Evolutionary conservation across 1,139 yeast genomes (phyloP), one percentile per base, ranked within the genome.

Genomic region (Diutina sp.): DNA sequence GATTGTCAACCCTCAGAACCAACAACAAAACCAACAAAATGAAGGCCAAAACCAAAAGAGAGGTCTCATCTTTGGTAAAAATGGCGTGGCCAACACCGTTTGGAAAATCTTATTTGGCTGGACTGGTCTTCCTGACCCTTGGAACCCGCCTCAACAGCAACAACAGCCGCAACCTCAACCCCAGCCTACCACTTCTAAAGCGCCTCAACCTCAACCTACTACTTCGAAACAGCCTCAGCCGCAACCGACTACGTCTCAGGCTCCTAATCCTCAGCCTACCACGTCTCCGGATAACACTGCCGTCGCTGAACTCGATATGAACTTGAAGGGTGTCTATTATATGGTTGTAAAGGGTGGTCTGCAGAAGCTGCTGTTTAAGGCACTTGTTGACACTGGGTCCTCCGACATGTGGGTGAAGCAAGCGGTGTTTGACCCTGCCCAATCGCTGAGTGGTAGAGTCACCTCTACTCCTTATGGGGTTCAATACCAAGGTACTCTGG

Each of bases 311-410:
- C 53, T 50, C n/a, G 53, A 50, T 4, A 50, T 50, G 53, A 50
- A 50, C 53, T 14, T 50, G 11, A n/a, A 30, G 41, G 53, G 53
- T 32, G 44, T 50, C 44, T 50, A 50, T 45, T 50, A 50, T 16
- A 50, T 50, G 53, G 14, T 32, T 16, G 53, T 50, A 3, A 50
- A 29, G 5, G 53, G 44, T 1, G 53, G 53, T 4, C 32, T 44
- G n/a, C 41, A 50, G 18, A n/a, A 50, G 28, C 9, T 4, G 6
- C 29, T 28, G 12, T 30, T 52, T 29, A 41, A 29, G 28, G 55
- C 48, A 1, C 38, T 44, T 16, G 44, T 52, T 11, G 55, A 52
- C 46, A 44, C 47, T 5, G 55, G 55, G 1, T 52, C 55, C 8
- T 44, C 46, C 25, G 55, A 52, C 32, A 29, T 52, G 47, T 52